phyloP scores from a whole-genome alignment of 352 stramenopile genomes.

The Pythium angustatum region DNA sequence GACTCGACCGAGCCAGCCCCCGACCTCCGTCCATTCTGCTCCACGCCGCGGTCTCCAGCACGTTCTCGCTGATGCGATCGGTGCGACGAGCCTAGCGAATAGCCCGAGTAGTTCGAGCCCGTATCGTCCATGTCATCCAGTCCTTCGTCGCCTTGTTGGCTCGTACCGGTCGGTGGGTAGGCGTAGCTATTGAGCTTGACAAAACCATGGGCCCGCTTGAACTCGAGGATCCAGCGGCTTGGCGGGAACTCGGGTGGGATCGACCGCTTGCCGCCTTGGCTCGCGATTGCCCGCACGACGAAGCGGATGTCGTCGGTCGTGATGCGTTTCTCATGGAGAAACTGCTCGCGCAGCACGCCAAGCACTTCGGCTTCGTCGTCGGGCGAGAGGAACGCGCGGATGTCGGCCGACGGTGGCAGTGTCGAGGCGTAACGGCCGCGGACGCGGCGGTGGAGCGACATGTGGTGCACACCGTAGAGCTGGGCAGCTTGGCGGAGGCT shows the following conservation, averaged over 20 bases:
- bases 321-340: conserved; percentile 42
- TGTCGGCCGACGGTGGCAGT: conserved; percentile 19
- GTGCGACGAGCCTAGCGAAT: conserved; percentile 25
- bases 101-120: conserved; percentile 32
- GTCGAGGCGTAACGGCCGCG: conserved; percentile 32
- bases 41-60: no score
- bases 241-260: conserved; percentile 52
- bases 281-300: conserved; percentile 59
- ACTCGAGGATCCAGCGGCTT: conserved; percentile 48
- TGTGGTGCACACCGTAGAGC: conserved; percentile 64
- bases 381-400: conserved; percentile 40
- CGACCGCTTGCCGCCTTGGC: conserved; percentile 38
- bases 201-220: conserved; percentile 53
- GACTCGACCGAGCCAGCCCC: conserved; percentile 9
- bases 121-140: conserved; percentile 32
- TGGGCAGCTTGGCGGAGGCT: conserved; percentile 57
- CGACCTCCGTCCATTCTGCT: conserved; percentile 8
- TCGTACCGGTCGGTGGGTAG: conserved; percentile 2
- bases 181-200: conserved; percentile 13
- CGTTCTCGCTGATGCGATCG: conserved; percentile 13
- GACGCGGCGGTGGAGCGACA: conserved; percentile 64
- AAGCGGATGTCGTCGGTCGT: conserved; percentile 53
- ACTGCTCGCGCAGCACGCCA: conserved; percentile 52
- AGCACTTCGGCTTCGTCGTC: conserved; percentile 56
- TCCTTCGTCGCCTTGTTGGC: neutral